Base-by-base conservation (phyloP, 129 eudicot genomes). In the Mikania micrantha region DNA sequence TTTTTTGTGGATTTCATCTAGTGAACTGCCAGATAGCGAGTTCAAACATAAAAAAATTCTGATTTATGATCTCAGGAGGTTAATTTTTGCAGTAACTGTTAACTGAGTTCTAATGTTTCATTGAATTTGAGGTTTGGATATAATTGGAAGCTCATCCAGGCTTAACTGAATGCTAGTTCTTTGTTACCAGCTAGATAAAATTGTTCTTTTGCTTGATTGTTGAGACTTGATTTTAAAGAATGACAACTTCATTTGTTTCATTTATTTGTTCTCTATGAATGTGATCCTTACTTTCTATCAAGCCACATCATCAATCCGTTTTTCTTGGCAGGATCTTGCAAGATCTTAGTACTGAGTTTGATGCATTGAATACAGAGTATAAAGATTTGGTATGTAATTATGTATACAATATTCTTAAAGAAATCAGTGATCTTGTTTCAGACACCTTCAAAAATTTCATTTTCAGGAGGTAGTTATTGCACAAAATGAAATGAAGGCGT, bases 331-430 rank as follows among this genome's bases (percentile, higher is more conserved):
- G 99, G 28, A 56, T 85, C 49, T 76, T 93, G 56, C 99, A 93
- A 89, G 99, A 93, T 78, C 74, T 93, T 57, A 86, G 71, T 53
- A 74, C 66, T 57, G 95, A 84, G 80, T 93, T 88, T 64, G 95
- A 88, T 61, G 76, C 72, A 19, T 69, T 88, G 73, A 84, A 82
- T 54, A 52, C 79, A 3, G 96, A 93, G 70, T 74, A 71, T 56
- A 74, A 82, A 56, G 91, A 84, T 74, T 79, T 88, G 98, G 98
- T 93, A 81, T 59, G 87, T 49, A 16, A 96, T 96, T 93, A 81
- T 59, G 87, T 49, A 16, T 64, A n/a, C 28, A 35, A 31, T 69
- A 42, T 66, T 58, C 12, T 13, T 29, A 19, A 44, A 41, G 39
- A 24, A 15, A 13, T 34, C 27, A 44, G 19, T 39, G 15, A 21